phyloP scores from a whole-genome alignment of 2,329 filamentous ascomycete species.

The Alternaria triticimaculans region DNA sequence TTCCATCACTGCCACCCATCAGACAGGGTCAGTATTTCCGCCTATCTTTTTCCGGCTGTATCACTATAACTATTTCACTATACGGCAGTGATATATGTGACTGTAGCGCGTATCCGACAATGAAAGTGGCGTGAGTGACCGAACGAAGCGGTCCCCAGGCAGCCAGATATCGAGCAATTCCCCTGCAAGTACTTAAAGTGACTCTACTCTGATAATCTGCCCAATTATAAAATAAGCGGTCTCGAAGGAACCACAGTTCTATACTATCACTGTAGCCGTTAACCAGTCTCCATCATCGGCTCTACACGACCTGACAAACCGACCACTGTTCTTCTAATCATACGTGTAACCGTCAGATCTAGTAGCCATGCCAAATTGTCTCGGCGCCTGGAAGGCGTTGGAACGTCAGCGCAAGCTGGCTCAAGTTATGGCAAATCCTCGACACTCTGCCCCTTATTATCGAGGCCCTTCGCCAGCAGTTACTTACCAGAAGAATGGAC shows the following conservation, averaged over 20 bases:
- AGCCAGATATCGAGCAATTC: not conserved
- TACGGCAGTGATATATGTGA: not conserved
- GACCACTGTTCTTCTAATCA: not conserved
- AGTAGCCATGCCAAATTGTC: not conserved
- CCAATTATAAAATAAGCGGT: not conserved
- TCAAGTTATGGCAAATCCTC: not conserved
- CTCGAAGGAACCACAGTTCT: not conserved
- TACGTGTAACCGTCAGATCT: not conserved
- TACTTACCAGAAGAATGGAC: not conserved
- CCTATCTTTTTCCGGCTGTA: not conserved
- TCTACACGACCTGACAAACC: not conserved
- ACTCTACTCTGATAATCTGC: not conserved
- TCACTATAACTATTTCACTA: not conserved
- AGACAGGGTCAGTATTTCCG: not conserved
- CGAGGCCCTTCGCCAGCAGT: not conserved
- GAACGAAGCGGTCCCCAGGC: not conserved
- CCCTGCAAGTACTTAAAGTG: not conserved
- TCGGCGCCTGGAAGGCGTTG: not conserved
- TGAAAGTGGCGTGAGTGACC: not conserved
- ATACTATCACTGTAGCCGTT: not conserved
- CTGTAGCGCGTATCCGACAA: not conserved
- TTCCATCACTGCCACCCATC: not conserved
- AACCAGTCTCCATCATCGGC: not conserved
- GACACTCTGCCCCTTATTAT: not conserved
- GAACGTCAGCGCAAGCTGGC: not conserved